These are phyloP conservation scores for Alternaria viburni DNA, from an alignment of 2,329 filamentous ascomycete genomes.

Conservation along the genomic window DNA sequence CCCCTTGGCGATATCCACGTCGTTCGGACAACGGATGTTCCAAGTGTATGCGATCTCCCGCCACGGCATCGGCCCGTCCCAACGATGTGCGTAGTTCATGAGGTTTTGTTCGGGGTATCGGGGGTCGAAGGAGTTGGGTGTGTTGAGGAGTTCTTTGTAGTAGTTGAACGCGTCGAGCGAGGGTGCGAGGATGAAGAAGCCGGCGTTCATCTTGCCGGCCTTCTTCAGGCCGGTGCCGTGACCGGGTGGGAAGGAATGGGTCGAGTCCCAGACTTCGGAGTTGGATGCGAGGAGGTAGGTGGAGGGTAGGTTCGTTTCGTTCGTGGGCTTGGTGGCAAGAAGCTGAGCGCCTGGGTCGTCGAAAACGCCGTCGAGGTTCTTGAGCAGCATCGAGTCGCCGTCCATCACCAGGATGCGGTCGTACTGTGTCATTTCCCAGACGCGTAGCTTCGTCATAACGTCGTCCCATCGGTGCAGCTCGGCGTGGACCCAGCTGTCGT, in stretches of 20 bases:
- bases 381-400: slow-evolving; percentile 42
- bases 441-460: slow-evolving; percentile 49
- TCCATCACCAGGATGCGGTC: slow-evolving; percentile 45
- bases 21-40: slow-evolving; percentile 48
- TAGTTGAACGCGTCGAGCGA: slow-evolving; percentile 37
- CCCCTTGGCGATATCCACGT: slow-evolving; percentile 46
- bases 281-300: slow-evolving; percentile 44
- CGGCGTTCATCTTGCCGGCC: slow-evolving; percentile 44
- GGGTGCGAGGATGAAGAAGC: slow-evolving; percentile 48
- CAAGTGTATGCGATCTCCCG: slow-evolving; percentile 43
- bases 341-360: slow-evolving; percentile 35
- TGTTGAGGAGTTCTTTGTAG: slow-evolving; percentile 39
- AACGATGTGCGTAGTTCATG: slow-evolving; percentile 45
- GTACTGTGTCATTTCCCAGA: slow-evolving; percentile 49
- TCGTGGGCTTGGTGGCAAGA: slow-evolving; percentile 1
- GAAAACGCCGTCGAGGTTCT: slow-evolving; percentile 44
- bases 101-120: slow-evolving; percentile 47
- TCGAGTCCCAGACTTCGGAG: slow-evolving; percentile 38
- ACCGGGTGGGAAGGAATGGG: slow-evolving; percentile 45
- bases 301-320: slow-evolving; percentile 24
- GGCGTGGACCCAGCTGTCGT: slow-evolving; percentile 23
- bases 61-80: slow-evolving; percentile 51
- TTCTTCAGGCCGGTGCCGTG: slow-evolving; percentile 37
- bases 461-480: slow-evolving; percentile 37
- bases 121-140: slow-evolving; percentile 41